Base-by-base conservation (phyloP, 2,329 filamentous ascomycete species). In the Leptographium lundbergii region DNA sequence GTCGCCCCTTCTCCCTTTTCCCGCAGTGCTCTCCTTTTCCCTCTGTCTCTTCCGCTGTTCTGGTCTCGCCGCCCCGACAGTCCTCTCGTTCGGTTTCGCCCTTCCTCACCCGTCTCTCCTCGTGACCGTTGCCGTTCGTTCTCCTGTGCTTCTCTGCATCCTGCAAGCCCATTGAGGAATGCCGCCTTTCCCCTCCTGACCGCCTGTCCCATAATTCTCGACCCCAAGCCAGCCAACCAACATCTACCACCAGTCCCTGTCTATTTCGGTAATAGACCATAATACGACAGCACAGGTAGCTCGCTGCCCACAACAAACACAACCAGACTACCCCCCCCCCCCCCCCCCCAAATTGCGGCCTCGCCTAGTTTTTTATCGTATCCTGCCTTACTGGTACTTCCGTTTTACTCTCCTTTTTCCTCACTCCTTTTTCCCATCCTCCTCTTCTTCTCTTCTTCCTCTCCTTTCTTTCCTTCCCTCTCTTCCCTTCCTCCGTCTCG, bases 241-340 rank as follows among this genome's bases (percentile, higher is more conserved):
- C 52, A 39, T 11, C 32, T 22, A 25, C 52, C 52, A 22, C 52
- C 52, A 39, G 24, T 24, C 53, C 48, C 34, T 45, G 24, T 55
- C 39, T 56, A 27, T 48, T 56, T 47, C 39, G 54, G 54, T 48
- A 56, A 48, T 56, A 56, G 39, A n/a, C 36, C 53, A 48, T 9
- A 48, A 56, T 56, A 56, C 54, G 54, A 56, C 54, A 5, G 39
- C 45, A 56, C 54, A 34, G 45, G 54, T 51, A 36, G 22, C 34
- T 19, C 4, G n/a, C 29, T n/a, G 45, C 55, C 45, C 55, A 57
- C 55, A 56, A 47, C 54, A 56, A 39, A 51, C 42, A 34, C 9
- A 17, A 4, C 14, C 24, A n/a, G 13, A 24, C 9, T 53, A 19
- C 51, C 51, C 51, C 2, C 42, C 51, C 51, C 53, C 14, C 34